These are phyloP conservation scores for Cutaneotrichosporon dermatis DNA, from an alignment of 1,284 basidiomycete genomes.

Conservation along the genomic window DNA sequence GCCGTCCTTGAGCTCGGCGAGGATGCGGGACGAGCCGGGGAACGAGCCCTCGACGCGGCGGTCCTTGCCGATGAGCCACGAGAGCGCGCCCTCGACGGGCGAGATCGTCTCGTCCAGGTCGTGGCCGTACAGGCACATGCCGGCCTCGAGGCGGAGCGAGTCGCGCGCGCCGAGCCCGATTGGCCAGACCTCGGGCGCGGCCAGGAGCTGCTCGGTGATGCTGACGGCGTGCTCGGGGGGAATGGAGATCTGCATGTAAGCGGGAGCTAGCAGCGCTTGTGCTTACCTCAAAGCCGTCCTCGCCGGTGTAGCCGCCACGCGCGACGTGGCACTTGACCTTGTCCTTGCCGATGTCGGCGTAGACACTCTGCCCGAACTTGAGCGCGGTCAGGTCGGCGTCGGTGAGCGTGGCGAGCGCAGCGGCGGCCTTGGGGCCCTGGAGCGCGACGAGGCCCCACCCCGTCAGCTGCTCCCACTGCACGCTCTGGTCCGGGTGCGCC, in stretches of 20 bases:
- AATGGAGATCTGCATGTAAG: slow-evolving; percentile 68
- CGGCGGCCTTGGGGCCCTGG: slow-evolving; percentile 81
- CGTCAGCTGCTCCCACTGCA: slow-evolving; percentile 76
- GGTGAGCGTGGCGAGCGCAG: slow-evolving; percentile 69
- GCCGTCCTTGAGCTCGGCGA: slow-evolving; percentile 74
- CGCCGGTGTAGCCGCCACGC: slow-evolving; percentile 96
- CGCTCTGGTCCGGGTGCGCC: slow-evolving; percentile 57
- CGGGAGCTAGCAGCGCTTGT: not conserved
- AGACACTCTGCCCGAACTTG: slow-evolving; percentile 75
- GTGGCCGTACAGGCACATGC: slow-evolving; percentile 96
- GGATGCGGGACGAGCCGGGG: slow-evolving; percentile 75
- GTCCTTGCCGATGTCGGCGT: slow-evolving; percentile 59
- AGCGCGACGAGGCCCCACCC: slow-evolving; percentile 85
- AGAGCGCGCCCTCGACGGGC: slow-evolving; percentile 84
- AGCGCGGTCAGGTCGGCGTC: slow-evolving; percentile 63
- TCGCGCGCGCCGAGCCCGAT: slow-evolving; percentile 91
- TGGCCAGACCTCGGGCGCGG: slow-evolving; percentile 66
- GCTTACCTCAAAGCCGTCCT: slow-evolving; percentile 91
- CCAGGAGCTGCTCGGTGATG: slow-evolving; percentile 64
- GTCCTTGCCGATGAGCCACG: slow-evolving; percentile 91
- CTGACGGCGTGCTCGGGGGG: slow-evolving; percentile 70
- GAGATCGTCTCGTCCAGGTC: slow-evolving; percentile 83
- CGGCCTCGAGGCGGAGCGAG: slow-evolving; percentile 87
- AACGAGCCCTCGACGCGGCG: slow-evolving; percentile 61
- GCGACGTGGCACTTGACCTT: slow-evolving; percentile 81